Evolutionary conservation across 768 basidiomycete species (phyloP), one percentile per base, ranked within the genome.

Genomic region (Lactifluus hygrophoroides): DNA sequence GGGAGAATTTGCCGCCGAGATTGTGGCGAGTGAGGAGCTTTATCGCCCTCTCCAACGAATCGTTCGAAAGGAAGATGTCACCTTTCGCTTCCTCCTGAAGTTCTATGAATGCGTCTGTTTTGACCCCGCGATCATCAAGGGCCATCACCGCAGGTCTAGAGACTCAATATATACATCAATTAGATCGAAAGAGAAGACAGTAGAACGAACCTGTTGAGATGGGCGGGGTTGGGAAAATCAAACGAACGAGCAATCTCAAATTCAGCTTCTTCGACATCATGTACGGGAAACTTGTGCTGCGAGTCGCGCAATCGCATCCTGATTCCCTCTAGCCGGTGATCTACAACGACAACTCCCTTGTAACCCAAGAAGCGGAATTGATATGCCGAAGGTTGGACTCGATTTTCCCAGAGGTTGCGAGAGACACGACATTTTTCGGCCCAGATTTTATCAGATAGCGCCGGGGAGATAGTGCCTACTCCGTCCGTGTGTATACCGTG

Each of bases 291-390:
- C 62, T 93, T 93, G 30, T 75, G 77, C 88, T 91, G 91, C 0
- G 86, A 88, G 3, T 73, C 70, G 44, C 90, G 75, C 11, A 90
- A 68, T 23, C 85, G 77, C 86, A 93, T 88, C 23, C 75, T 77
- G 47, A 84, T 80, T 0, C 82, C 83, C 47, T n/a, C n/a, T n/a
- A n/a, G n/a, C n/a, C n/a, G n/a, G n/a, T n/a, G n/a, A n/a, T 78
- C 72, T 5, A 93, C 77, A 4, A 73, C 77, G 2, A 94, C 85
- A 19, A 94, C 80, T 0, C 91, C 92, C 69, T 94, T 94, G 71
- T 76, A 90, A 4, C 70, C 90, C 48, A 92, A 69, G 66, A 92
- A 87, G 35, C 91, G 83, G 49, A 92, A 90, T 72, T 88, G 88
- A 68, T 84, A 87, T 79, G 87, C 56, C 17, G 17, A 42, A 19